phyloP scores from a whole-genome alignment of 169 alveolate genomes.

The Plasmodium blacklocki region DNA sequence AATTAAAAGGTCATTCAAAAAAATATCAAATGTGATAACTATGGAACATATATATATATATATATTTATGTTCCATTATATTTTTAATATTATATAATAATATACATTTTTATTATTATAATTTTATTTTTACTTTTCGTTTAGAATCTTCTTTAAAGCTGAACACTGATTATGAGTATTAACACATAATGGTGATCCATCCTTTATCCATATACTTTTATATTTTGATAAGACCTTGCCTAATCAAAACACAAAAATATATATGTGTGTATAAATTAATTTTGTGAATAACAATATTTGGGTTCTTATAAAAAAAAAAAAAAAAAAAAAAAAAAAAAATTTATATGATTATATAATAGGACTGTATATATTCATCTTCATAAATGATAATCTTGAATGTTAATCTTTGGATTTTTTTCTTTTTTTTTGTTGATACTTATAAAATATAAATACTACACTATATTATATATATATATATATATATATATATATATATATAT shows the following conservation, averaged over 20 bases:
- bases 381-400: too few relatives aligned
- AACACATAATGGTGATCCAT: slow-evolving; percentile 75
- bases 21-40: not conserved
- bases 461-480: slow-evolving; percentile 1
- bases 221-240: slow-evolving; percentile 51
- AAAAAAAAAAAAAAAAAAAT: too few relatives aligned
- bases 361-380: too few relatives aligned
- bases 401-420: too few relatives aligned
- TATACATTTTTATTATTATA: slow-evolving; percentile 1
- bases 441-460: too few relatives aligned
- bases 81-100: not conserved
- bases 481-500: slow-evolving; percentile 6
- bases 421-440: too few relatives aligned
- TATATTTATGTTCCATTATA: not conserved
- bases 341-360: too few relatives aligned
- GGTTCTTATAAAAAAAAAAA: too few relatives aligned
- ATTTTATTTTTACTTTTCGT: slow-evolving; percentile 29
- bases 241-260: not conserved
- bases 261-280: too few relatives aligned
- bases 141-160: slow-evolving; percentile 41
- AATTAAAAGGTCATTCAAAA: not conserved
- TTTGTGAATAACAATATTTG: too few relatives aligned
- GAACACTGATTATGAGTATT: slow-evolving; percentile 48
- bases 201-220: slow-evolving; percentile 71
- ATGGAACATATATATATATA: not conserved